phyloP scores from a whole-genome alignment of 1,139 yeast genomes.

The Scheffersomyces titani region DNA sequence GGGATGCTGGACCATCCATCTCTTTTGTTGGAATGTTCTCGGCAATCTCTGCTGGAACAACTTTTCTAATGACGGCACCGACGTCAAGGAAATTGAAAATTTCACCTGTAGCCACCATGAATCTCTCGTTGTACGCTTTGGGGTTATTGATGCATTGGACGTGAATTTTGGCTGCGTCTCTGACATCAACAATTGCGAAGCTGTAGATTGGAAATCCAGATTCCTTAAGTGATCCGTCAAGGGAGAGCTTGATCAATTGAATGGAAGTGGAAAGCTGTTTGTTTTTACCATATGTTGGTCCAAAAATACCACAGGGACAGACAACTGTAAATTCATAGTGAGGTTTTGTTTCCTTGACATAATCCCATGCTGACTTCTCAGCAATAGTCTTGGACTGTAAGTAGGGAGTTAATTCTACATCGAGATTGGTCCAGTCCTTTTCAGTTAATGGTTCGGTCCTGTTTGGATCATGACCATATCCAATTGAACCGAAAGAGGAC shows the following conservation, averaged over 20 bases:
- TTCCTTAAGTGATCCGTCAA: background rate
- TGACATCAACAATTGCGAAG: background rate
- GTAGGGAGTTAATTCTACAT: background rate
- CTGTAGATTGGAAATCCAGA: background rate
- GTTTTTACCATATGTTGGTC: background rate
- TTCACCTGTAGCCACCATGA: background rate
- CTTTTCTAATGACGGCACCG: background rate
- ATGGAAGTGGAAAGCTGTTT: slow-evolving; percentile 17
- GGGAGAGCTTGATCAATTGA: background rate
- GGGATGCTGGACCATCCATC: background rate
- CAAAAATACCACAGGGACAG: background rate
- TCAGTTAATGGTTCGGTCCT: background rate
- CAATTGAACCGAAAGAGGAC: background rate
- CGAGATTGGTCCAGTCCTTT: background rate
- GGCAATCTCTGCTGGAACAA: background rate
- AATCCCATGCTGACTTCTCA: background rate
- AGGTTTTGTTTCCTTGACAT: background rate
- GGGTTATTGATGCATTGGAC: background rate
- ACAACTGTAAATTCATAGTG: background rate
- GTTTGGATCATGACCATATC: background rate
- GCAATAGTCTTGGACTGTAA: background rate
- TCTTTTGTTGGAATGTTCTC: background rate
- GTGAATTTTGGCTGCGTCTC: background rate
- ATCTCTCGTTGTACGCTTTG: background rate
- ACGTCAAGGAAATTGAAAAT: background rate